Base-by-base conservation (phyloP, 768 basidiomycete species). In the Phallus indusiatus region DNA sequence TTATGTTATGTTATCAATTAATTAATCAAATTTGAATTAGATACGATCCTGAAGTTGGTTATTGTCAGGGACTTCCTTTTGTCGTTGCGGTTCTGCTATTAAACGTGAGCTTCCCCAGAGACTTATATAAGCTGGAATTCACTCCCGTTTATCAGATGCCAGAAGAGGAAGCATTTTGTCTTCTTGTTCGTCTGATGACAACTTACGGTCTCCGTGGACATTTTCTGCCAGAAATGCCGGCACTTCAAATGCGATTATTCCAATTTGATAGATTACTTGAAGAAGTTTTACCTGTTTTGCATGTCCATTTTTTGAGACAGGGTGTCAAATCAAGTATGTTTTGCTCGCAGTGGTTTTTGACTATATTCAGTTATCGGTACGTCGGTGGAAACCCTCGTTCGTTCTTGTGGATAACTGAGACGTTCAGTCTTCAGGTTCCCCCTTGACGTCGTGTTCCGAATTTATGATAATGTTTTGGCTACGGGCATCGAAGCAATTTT, bases 171-270 rank as follows among this genome's bases (percentile, higher is more conserved):
- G 95, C 95, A 0, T 99, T 99, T 71, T 95, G 89, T 63, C 81
- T 98, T 11, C 80, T 98, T 10, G 94, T 97, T 28, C 79, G 96
- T 55, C 72, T 99, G 16, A 98, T 98, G 96, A 79, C 96, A 61
- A 89, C 94, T 0, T 98, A 99, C 68, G 94, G 95, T 70, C 78
- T 98, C 1, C 84, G 95, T 48, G 93, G 93, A 1, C 95, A 97
- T 72, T 99, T 94, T 73, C 77, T 97, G n/a, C 94, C 96, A 3
- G 95, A 99, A 67, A 99, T 99, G 96, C 96, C 96, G 0, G 95
- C 93, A 64, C 71, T 99, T 5, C 96, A 98, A 69, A 74, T 94
- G 47, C 90, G 95, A 20, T 79, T 99, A 17, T 80, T 75, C 67
- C 65, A 99, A 84, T 97, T 98, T 71, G 96, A 98, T 69, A 88